Evolutionary conservation across 2,329 filamentous ascomycete genomes (phyloP), one percentile per base, ranked within the genome.

Genomic region (Fusarium protoensiforme): DNA sequence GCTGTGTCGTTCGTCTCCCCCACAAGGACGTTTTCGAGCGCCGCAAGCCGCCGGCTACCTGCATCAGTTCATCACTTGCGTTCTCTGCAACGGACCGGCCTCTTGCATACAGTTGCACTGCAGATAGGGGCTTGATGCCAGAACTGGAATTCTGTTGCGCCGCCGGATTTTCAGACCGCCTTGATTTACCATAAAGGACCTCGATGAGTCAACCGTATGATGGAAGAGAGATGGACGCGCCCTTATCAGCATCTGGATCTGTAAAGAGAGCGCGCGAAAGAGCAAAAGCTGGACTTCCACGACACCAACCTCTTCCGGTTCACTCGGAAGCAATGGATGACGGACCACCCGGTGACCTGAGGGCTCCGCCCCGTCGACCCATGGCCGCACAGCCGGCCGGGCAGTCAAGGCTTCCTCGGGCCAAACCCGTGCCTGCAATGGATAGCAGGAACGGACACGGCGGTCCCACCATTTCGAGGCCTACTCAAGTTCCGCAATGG

Each of bases 171-270:
- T 71, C 71, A 67, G 76, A 68, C 69, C 73, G 54, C 66, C 22
- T 38, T 62, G 73, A 69, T 53, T 73, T 72, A 62, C 54, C 68
- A 73, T 74, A 67, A 75, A 74, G 61, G 58, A 67, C 73, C 78
- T 86, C 85, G 85, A 90, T 90, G 88, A 89, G 84, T 86, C 84
- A 83, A 80, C 78, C 79, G 77, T 85, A 89, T 84, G 81, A 90
- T 89, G 88, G 85, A 82, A 84, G 81, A 80, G 82, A 82, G 73
- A 87, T 87, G 87, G 87, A 89, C 72, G 83, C 82, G 80, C 78
- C 82, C 76, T 77, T 81, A 71, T 78, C 78, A 62, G 73, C 76
- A 80, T 84, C 81, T 75, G 87, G 87, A 77, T 89, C 88, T 68
- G 85, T 89, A 75, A 86, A 80, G 80, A 86, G 85, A 78, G 88